A percentile compares a stretch with the other conserved stretches of the same genome.
Conservation (phyloP, 1,139 yeast species). For the Torulaspora pretoriensis region DNA sequence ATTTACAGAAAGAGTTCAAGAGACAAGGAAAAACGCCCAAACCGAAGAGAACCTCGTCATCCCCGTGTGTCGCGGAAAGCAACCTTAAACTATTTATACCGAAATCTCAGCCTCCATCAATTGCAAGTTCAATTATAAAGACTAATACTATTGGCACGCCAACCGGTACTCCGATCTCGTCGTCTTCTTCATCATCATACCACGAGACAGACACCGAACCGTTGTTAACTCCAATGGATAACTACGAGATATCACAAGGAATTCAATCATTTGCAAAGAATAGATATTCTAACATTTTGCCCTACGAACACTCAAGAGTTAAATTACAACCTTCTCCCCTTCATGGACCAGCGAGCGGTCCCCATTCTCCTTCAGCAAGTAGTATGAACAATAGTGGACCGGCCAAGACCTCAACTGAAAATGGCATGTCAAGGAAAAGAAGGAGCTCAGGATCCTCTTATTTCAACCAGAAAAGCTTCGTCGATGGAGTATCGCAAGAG, state of each 20-base stretch:
- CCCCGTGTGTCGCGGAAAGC: slow-evolving; percentile 7
- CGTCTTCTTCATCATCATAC: slow-evolving; percentile 10
- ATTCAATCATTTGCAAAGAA: slow-evolving; percentile 69
- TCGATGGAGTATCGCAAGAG: slow-evolving; percentile 2
- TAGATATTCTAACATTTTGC: slow-evolving; percentile 73
- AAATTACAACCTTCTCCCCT: slow-evolving; percentile 42
- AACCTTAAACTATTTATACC: slow-evolving; percentile 13
- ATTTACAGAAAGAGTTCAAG: slow-evolving; percentile 26
- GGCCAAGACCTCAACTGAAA: slow-evolving; percentile 1
- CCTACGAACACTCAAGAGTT: slow-evolving; percentile 81
- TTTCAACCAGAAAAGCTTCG: slow-evolving; percentile 8
- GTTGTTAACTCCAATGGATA: slow-evolving; percentile 34
- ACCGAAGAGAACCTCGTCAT: slow-evolving; percentile 12
- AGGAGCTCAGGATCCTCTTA: slow-evolving; percentile 11
- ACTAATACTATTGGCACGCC: slow-evolving; percentile 2
- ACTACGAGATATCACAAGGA: slow-evolving; percentile 56
- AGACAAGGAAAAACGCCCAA: slow-evolving; percentile 12
- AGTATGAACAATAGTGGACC: background rate
- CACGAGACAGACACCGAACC: slow-evolving; percentile 22
- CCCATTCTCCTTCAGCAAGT: slow-evolving; percentile 1
- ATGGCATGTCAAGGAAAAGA: slow-evolving; percentile 4
- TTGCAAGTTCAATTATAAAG: background rate
- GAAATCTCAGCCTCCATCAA: slow-evolving; percentile 3
- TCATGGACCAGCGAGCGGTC: slow-evolving; percentile 5
- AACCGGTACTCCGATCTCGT: slow-evolving; percentile 9